phyloP scores from a whole-genome alignment of 1,139 yeast genomes.

The Nakaseomyces bracarensis region DNA sequence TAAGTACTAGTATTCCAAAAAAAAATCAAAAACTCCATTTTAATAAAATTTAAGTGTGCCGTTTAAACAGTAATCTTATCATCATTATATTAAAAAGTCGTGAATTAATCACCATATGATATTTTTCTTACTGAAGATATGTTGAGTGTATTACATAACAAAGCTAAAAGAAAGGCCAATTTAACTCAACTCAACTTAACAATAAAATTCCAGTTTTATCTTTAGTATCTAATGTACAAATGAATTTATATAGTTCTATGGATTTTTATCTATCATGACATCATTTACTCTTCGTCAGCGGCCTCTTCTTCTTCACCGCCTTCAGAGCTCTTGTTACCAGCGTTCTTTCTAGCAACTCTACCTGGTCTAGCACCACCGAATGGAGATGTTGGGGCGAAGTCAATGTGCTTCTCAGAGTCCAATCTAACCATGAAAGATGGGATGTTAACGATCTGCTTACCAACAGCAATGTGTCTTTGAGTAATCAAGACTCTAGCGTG shows the following conservation, averaged over 20 bases:
- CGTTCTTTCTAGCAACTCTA: slow-evolving; percentile 98
- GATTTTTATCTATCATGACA: background rate
- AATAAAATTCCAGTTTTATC: no score
- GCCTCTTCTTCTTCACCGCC: slow-evolving; percentile 37
- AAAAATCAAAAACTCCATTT: background rate
- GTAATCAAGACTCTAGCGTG: slow-evolving; percentile 99
- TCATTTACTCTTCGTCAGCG: slow-evolving; percentile 46
- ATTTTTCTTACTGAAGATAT: no score
- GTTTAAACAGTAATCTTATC: no score
- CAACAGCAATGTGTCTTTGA: slow-evolving; percentile 99
- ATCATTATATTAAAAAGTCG: no score
- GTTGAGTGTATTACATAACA: no score
- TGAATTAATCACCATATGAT: no score
- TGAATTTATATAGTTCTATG: background rate
- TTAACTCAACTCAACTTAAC: no score
- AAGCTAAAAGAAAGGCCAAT: no score
- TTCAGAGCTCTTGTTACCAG: slow-evolving; percentile 45
- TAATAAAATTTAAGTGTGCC: background rate
- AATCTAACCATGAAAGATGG: slow-evolving; percentile 99
- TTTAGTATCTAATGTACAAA: no score
- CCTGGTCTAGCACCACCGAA: slow-evolving; percentile 99
- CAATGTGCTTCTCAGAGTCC: slow-evolving; percentile 99
- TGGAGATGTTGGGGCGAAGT: slow-evolving; percentile 97
- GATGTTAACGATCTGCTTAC: slow-evolving; percentile 97
- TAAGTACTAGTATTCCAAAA: slow-evolving; percentile 7